Base-by-base conservation (phyloP, 169 alveolate species). In the Cryptosporidium muris region DNA sequence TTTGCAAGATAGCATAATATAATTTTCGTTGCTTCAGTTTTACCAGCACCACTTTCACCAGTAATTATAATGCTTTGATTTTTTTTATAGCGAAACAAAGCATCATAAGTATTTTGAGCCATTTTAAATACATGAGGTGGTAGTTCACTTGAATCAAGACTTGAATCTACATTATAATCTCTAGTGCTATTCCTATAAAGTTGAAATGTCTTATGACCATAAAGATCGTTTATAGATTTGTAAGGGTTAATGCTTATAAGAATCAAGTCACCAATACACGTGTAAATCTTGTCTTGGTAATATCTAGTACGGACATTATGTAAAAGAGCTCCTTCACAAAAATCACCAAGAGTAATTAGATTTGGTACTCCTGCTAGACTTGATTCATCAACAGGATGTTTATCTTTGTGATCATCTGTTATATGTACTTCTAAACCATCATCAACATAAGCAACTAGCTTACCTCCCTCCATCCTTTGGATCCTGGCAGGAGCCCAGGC, bases 1-100 rank as follows among this genome's bases (percentile, higher is more conserved):
- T 63, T 89, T 8, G 99, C 95, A 49, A 95, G 85, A 81, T 93
- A 95, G 38, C 93, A 88, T 67, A 94, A 67, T n/a, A 94, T 92
- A 14, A 91, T 91, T 82, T 96, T 95, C 2, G 97, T 93, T 66
- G 96, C 94, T 91, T 94, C 97, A 16, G 97, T 94, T 89, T 95
- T 96, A 5, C 98, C 98, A 8, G 98, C 96, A 8, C 98, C 98
- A 66, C 96, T 90, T 89, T 95, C 98, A 3, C 98, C 98, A 3
- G 97, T 92, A 51, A 96, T 94, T 45, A 96, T 94, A 25, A 96
- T 93, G 40, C 96, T 91, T 66, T 96, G 95, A 68, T 93, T 96
- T 66, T 92, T 92, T 64, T 91, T 74, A 64, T 95, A 95, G n/a
- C 81, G 89, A 40, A 93, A 66, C 66, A 94, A 51, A 51, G 93